Base-by-base conservation (phyloP, 495 filamentous ascomycete genomes). In the Penicillium antarcticum region DNA sequence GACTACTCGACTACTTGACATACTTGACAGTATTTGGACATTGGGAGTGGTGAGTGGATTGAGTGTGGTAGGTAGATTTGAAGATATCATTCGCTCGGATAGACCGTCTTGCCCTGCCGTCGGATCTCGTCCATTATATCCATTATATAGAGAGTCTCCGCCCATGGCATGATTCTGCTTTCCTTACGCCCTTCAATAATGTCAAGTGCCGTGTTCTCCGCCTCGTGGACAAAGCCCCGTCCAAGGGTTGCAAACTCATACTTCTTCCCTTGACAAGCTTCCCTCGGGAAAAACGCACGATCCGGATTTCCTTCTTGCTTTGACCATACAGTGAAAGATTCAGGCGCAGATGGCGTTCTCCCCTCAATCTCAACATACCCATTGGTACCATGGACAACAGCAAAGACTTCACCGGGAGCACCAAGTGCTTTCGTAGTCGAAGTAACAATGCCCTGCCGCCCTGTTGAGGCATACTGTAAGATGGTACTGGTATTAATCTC, bases 61-160 rank as follows among this genome's bases (percentile, higher is more conserved):
- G n/a, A n/a, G n/a, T n/a, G n/a, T n/a, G n/a, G n/a, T n/a, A n/a
- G n/a, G n/a, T n/a, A n/a, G n/a, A n/a, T n/a, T n/a, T n/a, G n/a
- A n/a, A 4, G 2, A 29, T 29, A 19, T 47, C 18, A 59, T 34
- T 59, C 56, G 9, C 48, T 40, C 13, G 52, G 57, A 19, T 60
- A 53, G 2, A 18, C 17, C 1, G 50, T 58, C 1, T 43, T 45
- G 4, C 61, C 57, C 31, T 61, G 58, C 5, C 49, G 45, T 4
- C 61, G 42, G 48, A 65, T 59, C 48, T 62, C 62, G 47, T 62
- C 62, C 62, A 62, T 62, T 12, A 66, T 52, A 9, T 56, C 59
- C 56, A 62, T 57, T 1, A 66, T 42, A 17, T 49, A 49, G 7
- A 65, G 9, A 3, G 59, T 53, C 37, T 57, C 56, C 19, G 44